Evolutionary conservation across 306 rosid species (phyloP).

Genomic region (Alnus glutinosa): DNA sequence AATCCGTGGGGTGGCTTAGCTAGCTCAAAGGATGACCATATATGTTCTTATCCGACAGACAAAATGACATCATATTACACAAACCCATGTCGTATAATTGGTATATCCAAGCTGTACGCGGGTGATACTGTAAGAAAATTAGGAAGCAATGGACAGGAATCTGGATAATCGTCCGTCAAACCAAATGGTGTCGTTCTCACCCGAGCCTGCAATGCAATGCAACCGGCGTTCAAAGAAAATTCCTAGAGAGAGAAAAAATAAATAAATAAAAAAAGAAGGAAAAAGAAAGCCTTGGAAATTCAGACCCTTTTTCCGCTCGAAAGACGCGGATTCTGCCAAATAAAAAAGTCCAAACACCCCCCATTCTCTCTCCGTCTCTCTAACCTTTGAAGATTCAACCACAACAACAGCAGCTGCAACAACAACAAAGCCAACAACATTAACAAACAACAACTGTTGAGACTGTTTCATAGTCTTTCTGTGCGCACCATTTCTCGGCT

Average conservation of each 20-base stretch:
- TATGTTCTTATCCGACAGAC: neutral
- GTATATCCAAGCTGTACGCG: slow-evolving; percentile 15
- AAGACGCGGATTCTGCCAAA: slow-evolving; percentile 51
- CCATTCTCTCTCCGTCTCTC: neutral
- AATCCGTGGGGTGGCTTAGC: neutral
- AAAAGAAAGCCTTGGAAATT: slow-evolving; percentile 34
- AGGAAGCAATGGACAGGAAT: slow-evolving; percentile 46
- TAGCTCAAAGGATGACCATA: neutral
- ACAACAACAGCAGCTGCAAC: neutral
- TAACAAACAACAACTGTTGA: neutral
- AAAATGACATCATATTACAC: neutral
- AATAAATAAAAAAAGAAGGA: slow-evolving; percentile 1
- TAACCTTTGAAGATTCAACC: slow-evolving; percentile 44
- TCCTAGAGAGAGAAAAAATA: slow-evolving; percentile 25
- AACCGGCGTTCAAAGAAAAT: slow-evolving; percentile 5
- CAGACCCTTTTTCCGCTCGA: slow-evolving; percentile 7
- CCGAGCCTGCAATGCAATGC: neutral
- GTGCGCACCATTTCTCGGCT: neutral
- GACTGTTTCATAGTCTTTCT: slow-evolving; percentile 34
- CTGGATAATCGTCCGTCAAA: slow-evolving; percentile 51
- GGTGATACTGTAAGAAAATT: neutral
- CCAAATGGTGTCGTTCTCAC: slow-evolving; percentile 49
- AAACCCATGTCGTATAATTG: slow-evolving; percentile 41
- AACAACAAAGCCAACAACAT: neutral
- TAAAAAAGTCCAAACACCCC: slow-evolving; percentile 13